Percentiles rank a stretch among this genome's conserved stretches.
Evolutionary conservation across 441 rosid species (phyloP).

Genomic region (Pelargonium fulgidum): DNA sequence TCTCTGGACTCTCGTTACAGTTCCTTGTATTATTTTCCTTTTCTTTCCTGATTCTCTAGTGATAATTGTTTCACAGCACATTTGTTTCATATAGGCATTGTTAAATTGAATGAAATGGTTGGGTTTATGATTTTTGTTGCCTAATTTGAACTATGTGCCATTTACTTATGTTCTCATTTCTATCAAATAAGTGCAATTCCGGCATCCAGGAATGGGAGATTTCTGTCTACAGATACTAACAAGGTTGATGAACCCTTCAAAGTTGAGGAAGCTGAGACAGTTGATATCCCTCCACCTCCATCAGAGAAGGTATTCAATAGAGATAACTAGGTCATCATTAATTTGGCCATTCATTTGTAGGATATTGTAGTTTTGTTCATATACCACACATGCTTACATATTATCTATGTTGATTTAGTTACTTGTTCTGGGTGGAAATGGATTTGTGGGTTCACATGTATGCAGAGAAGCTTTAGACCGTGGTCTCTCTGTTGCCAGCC

Average conservation of each 20-base stretch:
- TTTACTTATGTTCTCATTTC: constrained; percentile 4
- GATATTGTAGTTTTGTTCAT: neutral
- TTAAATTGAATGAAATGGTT: neutral
- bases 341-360: neutral
- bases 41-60: neutral
- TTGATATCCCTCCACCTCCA: constrained; percentile 63
- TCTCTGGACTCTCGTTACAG: neutral
- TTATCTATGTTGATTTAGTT: constrained; percentile 38
- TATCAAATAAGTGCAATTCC: constrained; percentile 32
- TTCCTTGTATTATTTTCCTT: neutral
- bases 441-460: constrained; percentile 86
- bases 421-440: constrained; percentile 94
- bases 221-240: constrained; percentile 55
- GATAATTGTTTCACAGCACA: neutral
- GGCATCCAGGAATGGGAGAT: constrained; percentile 38
- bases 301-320: constrained; percentile 52
- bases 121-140: neutral
- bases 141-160: neutral
- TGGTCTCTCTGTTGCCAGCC: constrained; percentile 72
- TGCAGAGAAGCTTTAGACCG: constrained; percentile 79
- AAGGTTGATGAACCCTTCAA: constrained; percentile 66
- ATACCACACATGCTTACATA: neutral
- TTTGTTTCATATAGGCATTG: too few species aligned
- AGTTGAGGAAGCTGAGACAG: constrained; percentile 88
- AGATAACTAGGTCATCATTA: neutral